Evolutionary conservation across 2,329 filamentous ascomycete species (phyloP).

Genomic region (Trichoderma sp.): DNA sequence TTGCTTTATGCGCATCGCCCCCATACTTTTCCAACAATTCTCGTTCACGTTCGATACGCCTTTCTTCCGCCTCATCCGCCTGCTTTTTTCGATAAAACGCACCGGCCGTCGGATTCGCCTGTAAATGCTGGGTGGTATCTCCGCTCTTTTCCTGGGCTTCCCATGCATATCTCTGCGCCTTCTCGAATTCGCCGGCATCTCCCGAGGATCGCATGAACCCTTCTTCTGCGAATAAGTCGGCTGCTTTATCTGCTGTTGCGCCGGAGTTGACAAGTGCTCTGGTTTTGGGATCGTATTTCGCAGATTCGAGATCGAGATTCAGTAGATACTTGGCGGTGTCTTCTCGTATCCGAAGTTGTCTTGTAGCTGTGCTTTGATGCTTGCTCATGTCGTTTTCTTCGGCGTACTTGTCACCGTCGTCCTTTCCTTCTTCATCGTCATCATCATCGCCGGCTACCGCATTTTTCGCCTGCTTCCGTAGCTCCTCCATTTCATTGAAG

Average conservation of each 20-base stretch:
- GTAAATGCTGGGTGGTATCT: slow-evolving; percentile 81
- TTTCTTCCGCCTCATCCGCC: slow-evolving; percentile 70
- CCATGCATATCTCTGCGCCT: slow-evolving; percentile 89
- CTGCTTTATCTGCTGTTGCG: slow-evolving; percentile 77
- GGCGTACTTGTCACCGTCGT: slow-evolving; percentile 76
- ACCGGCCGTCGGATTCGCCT: slow-evolving; percentile 94
- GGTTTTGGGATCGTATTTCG: slow-evolving; percentile 97
- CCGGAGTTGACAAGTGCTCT: slow-evolving; percentile 86
- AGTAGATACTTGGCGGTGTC: slow-evolving; percentile 97
- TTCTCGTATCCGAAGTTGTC: slow-evolving; percentile 88
- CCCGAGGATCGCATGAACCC: slow-evolving; percentile 88
- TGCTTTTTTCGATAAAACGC: slow-evolving; percentile 83
- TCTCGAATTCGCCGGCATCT: slow-evolving; percentile 90
- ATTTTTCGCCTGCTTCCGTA: slow-evolving; percentile 61
- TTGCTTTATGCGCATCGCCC: slow-evolving; percentile 58
- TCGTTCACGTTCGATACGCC: slow-evolving; percentile 69
- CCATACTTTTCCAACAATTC: slow-evolving; percentile 83
- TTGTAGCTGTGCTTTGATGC: slow-evolving; percentile 86
- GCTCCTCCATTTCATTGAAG: slow-evolving; percentile 81
- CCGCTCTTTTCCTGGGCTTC: slow-evolving; percentile 85
- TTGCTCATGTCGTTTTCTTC: slow-evolving; percentile 97
- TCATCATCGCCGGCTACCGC: slow-evolving; percentile 47
- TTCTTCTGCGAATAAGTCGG: slow-evolving; percentile 85
- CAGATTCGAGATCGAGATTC: slow-evolving; percentile 93
- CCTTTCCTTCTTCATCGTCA: slow-evolving; percentile 43